Base-by-base conservation (phyloP, 495 filamentous ascomycete genomes). In the Hyaloscypha variabilis region DNA sequence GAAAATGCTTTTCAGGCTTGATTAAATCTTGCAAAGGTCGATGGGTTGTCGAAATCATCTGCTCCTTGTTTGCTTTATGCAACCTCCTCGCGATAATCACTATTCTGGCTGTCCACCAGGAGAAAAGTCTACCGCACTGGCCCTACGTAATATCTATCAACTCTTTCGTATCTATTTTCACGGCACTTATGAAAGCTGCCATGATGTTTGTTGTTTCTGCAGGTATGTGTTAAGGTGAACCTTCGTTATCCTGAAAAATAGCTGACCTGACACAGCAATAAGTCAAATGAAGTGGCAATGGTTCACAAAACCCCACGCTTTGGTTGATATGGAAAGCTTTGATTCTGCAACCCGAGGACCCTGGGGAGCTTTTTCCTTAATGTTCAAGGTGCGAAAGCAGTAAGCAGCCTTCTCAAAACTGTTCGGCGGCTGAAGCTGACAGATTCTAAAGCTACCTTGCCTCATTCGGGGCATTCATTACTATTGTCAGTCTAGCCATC, bases 11-110 rank as follows among this genome's bases (percentile, higher is more conserved):
- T 52, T 19, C 49, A 6, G 17, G 49, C 49, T 19, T 52, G 17
- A 5, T 52, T 52, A 52, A 52, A 52, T 52, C 49, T 19, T 52
- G 49, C 49, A 19, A 52, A 25, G 49, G n/a, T 19, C 19, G 49
- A 52, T 52, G 49, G 49, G 49, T 52, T 52, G 6, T 52, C 19
- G 49, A 52, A 19, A 25, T 52, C 17, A 52, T 19, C n/a, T 52
- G 49, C 23, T 52, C 6, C n/a, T 19, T 52, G 23, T 52, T 52
- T 52, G 49, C 49, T 52, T 52, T 52, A 52, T 52, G 49, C 49
- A 52, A 52, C 30, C 30, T 34, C 30, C 4, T 34, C 30, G 30
- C 30, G 5, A 34, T 34, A 4, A 34, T 34, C 30, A 10, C 30
- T 4, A 34, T 34, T 34, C 30, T 34, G 30, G 30, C 30, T 10